Evolutionary conservation across 1,284 basidiomycete species (phyloP).

Genomic region (Moniliophthora roreri): DNA sequence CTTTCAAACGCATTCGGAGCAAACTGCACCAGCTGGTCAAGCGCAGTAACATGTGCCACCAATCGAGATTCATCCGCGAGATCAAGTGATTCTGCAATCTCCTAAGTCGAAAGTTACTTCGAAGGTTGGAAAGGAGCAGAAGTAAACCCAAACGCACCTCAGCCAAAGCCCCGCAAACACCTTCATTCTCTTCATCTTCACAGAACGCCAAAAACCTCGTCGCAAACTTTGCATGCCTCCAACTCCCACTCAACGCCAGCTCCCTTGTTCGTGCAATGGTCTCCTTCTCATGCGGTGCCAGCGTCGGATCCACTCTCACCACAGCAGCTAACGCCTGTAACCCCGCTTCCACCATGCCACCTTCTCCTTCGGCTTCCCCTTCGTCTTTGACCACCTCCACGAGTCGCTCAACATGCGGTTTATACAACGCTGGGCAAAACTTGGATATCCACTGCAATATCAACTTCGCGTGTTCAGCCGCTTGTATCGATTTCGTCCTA

Average conservation of each 20-base stretch:
- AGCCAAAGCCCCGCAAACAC: slow-evolving; percentile 54
- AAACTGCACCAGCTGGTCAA: slow-evolving; percentile 75
- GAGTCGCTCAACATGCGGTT: slow-evolving; percentile 29
- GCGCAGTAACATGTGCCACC: slow-evolving; percentile 67
- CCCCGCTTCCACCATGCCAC: slow-evolving; percentile 60
- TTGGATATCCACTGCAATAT: slow-evolving; percentile 74
- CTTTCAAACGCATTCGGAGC: slow-evolving; percentile 76
- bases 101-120: slow-evolving; percentile 33
- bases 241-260: slow-evolving; percentile 62
- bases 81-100: slow-evolving; percentile 45
- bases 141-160: slow-evolving; percentile 49
- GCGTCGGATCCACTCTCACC: slow-evolving; percentile 54
- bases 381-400: slow-evolving; percentile 18
- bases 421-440: slow-evolving; percentile 72
- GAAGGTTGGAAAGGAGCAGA: slow-evolving; percentile 1
- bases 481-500: slow-evolving; percentile 32
- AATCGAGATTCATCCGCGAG: slow-evolving; percentile 53
- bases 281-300: slow-evolving; percentile 64
- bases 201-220: slow-evolving; percentile 72
- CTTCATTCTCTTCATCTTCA: slow-evolving; percentile 50
- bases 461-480: slow-evolving; percentile 46
- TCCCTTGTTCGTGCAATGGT: slow-evolving; percentile 67
- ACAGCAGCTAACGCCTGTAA: slow-evolving; percentile 77
- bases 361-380: slow-evolving; percentile 36
- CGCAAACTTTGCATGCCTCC: slow-evolving; percentile 85